These are phyloP conservation scores for Phoenix roebelenii DNA, from an alignment of 176 grass and related monocot genomes.

Conservation along the genomic window DNA sequence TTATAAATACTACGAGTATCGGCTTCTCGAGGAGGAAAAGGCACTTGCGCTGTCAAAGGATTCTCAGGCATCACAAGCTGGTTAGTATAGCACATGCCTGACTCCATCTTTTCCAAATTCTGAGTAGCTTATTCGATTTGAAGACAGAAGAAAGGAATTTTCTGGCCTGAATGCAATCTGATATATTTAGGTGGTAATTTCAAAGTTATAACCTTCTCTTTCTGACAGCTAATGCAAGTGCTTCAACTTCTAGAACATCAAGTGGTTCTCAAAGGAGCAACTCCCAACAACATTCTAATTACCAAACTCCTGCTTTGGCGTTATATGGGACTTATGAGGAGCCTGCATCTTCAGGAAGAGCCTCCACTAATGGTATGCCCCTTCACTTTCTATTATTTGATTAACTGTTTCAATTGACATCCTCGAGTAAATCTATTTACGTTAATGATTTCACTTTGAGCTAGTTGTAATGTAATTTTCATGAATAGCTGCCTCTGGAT, in stretches of 20 bases:
- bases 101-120: too few species aligned
- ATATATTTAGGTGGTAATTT: too few species aligned
- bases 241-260: constrained; percentile 36
- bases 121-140: too few species aligned
- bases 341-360: constrained; percentile 39
- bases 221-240: constrained; percentile 11
- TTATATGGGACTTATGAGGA: constrained; percentile 67
- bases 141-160: too few species aligned
- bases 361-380: constrained; percentile 36
- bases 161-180: too few species aligned
- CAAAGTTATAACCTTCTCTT: too few species aligned
- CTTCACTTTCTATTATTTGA: constrained; percentile 3
- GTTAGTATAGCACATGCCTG: constrained; percentile 19
- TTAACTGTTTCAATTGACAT: neutral
- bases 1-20: constrained; percentile 82
- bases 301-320: constrained; percentile 70
- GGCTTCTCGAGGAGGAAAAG: constrained; percentile 73
- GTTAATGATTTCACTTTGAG: too few species aligned
- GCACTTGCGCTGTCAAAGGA: constrained; percentile 50
- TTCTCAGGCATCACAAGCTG: constrained; percentile 36
- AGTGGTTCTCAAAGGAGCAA: constrained; percentile 35
- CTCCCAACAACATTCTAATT: constrained; percentile 54
- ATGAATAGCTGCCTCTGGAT: too few species aligned
- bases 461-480: too few species aligned
- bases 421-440: too few species aligned